Evolutionary conservation across 768 basidiomycete genomes (phyloP).

Genomic region (Hysterangium stoloniferum): DNA sequence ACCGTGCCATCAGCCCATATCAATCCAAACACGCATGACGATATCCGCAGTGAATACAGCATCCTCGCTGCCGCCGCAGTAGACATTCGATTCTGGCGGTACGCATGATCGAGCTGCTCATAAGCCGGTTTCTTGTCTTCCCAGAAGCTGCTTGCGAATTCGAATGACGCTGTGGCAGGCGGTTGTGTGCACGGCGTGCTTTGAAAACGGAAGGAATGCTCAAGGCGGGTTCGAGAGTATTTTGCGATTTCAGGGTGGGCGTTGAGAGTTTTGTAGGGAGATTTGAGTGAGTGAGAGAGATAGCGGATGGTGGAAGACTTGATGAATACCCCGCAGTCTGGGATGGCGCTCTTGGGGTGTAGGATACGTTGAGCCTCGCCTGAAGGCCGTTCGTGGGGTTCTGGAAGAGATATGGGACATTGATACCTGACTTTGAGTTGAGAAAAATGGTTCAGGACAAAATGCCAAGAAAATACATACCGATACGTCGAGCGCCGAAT

Average conservation of each 20-base stretch:
- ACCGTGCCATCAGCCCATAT: conserved; percentile 47
- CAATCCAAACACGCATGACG: conserved; percentile 43
- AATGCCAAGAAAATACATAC: conserved; percentile 23
- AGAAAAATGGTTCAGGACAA: conserved; percentile 8
- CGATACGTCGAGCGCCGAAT: conserved; percentile 34
- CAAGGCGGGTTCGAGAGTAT: conserved; percentile 31
- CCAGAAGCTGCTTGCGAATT: conserved; percentile 48
- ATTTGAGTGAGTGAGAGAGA: conserved; percentile 37
- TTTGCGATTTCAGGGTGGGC: conserved; percentile 29
- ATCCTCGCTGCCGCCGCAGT: conserved; percentile 44
- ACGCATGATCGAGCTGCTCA: conserved; percentile 41
- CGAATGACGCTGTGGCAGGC: conserved; percentile 40
- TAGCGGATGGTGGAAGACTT: conserved; percentile 30
- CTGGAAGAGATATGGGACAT: conserved; percentile 40
- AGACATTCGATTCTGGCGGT: conserved; percentile 51
- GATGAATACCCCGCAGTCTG: conserved; percentile 44
- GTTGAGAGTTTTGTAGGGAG: conserved; percentile 42
- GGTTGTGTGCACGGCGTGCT: conserved; percentile 41
- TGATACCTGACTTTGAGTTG: conserved; percentile 29
- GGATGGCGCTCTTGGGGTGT: conserved; percentile 38
- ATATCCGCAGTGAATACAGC: conserved; percentile 38
- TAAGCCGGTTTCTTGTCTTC: conserved; percentile 55
- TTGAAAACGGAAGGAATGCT: conserved; percentile 44
- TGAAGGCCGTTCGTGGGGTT: conserved; percentile 28
- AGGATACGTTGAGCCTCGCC: conserved; percentile 31